phyloP scores from a whole-genome alignment of 1,139 yeast species.

The Saccharomyces pastorianus region DNA sequence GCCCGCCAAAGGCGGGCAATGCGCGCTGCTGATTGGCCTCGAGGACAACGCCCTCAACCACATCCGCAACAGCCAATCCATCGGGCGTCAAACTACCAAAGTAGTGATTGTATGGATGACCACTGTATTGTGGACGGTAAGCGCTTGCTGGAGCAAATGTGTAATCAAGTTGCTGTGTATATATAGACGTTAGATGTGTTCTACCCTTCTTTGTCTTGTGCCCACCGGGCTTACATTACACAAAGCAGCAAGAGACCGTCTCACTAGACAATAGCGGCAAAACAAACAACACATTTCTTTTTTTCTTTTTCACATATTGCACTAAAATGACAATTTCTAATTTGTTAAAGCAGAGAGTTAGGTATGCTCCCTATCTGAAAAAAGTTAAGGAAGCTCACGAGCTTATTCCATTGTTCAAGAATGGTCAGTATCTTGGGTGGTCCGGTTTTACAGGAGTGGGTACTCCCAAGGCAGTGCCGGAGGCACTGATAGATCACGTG shows the following conservation, averaged over 20 bases:
- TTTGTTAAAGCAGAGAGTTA: slow-evolving; percentile 76
- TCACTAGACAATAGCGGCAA: neutral
- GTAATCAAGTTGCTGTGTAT: neutral
- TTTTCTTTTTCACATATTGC: neutral
- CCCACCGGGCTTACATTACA: neutral
- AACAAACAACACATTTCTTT: neutral
- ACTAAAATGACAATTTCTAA: slow-evolving; percentile 47
- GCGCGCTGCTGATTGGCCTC: slow-evolving; percentile 1
- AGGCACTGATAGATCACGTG: slow-evolving; percentile 81
- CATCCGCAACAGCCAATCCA: neutral
- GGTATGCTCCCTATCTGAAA: slow-evolving; percentile 77
- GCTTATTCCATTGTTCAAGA: slow-evolving; percentile 71
- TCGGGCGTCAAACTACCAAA: neutral
- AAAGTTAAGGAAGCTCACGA: slow-evolving; percentile 74
- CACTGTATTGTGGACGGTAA: neutral
- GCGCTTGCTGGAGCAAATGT: neutral
- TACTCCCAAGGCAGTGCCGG: slow-evolving; percentile 89
- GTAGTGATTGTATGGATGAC: neutral
- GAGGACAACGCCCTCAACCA: neutral
- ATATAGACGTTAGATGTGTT: neutral
- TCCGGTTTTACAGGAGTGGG: slow-evolving; percentile 99
- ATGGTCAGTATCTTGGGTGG: slow-evolving; percentile 94
- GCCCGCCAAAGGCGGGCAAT: slow-evolving; percentile 1
- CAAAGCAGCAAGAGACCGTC: neutral
- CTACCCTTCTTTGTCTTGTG: neutral